phyloP scores from a whole-genome alignment of 1,284 basidiomycete species.

The Sparassis latifolia region DNA sequence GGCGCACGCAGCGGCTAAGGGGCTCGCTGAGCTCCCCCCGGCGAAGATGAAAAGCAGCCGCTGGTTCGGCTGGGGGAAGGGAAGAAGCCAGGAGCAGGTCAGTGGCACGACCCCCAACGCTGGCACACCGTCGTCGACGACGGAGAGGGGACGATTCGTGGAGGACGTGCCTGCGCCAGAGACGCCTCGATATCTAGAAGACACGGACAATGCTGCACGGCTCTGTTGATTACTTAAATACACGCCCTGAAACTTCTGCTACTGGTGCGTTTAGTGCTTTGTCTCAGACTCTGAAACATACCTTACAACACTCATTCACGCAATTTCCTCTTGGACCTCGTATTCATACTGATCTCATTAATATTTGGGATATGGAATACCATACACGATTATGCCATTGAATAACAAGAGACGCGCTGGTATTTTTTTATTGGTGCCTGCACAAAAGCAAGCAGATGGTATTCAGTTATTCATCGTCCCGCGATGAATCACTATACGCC shows the following conservation, averaged over 20 bases:
- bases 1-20: conserved; percentile 33
- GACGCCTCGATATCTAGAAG: not conserved
- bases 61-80: conserved; percentile 20
- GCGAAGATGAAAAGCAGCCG: conserved; percentile 14
- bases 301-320: not conserved
- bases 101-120: not conserved
- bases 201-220: not conserved
- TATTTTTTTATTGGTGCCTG: not conserved
- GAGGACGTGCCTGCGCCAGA: conserved; percentile 11
- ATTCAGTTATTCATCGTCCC: not conserved
- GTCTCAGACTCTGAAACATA: not conserved
- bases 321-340: not conserved
- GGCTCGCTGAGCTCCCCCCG: conserved; percentile 30
- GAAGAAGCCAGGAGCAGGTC: conserved; percentile 11
- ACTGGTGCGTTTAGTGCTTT: not conserved
- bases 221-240: not conserved
- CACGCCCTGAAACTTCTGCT: not conserved
- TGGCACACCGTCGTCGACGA: not conserved
- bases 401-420: not conserved
- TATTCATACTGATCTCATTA: not conserved
- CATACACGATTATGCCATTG: not conserved
- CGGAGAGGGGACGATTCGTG: conserved; percentile 18
- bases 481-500: not conserved
- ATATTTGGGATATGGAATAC: not conserved
- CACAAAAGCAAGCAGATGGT: not conserved